Evolutionary conservation across 2,329 filamentous ascomycete species (phyloP).

Genomic region (Fusarium zealandicum): DNA sequence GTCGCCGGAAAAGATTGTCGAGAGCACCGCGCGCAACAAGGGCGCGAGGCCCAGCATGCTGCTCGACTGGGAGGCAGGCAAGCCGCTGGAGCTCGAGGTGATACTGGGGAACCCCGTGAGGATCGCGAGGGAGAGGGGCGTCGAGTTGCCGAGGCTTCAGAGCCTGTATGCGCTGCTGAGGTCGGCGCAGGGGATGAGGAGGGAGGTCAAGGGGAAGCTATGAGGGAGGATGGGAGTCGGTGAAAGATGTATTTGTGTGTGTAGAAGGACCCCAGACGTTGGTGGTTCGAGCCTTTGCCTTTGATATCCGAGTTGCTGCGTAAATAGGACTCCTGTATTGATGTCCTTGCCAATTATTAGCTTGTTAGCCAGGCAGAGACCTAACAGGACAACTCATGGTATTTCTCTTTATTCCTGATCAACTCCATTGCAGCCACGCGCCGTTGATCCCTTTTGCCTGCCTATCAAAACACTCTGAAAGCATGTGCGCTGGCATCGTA

Average conservation of each 20-base stretch:
- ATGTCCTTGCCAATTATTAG: too few species aligned
- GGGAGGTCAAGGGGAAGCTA: constrained; percentile 49
- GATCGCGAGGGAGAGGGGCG: constrained; percentile 67
- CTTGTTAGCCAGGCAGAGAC: too few species aligned
- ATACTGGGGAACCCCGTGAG: constrained; percentile 75
- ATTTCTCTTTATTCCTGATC: too few species aligned
- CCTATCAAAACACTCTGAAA: too few species aligned
- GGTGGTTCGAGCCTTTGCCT: too few species aligned
- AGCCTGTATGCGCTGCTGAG: constrained; percentile 70
- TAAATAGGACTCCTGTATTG: too few species aligned
- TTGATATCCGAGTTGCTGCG: too few species aligned
- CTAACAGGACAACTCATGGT: too few species aligned
- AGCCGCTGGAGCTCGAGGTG: constrained; percentile 74
- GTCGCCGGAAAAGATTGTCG: constrained; percentile 66
- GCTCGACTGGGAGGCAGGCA: constrained; percentile 71
- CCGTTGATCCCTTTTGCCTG: too few species aligned
- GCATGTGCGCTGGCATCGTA: too few species aligned
- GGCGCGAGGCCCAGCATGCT: constrained; percentile 73
- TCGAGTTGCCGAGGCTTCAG: constrained; percentile 72
- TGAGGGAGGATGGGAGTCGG: background rate
- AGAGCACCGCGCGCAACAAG: constrained; percentile 68
- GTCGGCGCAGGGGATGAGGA: constrained; percentile 63
- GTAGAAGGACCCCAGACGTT: background rate
- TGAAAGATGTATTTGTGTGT: background rate
- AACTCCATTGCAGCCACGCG: too few species aligned